Base-by-base conservation (phyloP, 169 alveolate genomes). In the Eimeria zaria region DNA sequence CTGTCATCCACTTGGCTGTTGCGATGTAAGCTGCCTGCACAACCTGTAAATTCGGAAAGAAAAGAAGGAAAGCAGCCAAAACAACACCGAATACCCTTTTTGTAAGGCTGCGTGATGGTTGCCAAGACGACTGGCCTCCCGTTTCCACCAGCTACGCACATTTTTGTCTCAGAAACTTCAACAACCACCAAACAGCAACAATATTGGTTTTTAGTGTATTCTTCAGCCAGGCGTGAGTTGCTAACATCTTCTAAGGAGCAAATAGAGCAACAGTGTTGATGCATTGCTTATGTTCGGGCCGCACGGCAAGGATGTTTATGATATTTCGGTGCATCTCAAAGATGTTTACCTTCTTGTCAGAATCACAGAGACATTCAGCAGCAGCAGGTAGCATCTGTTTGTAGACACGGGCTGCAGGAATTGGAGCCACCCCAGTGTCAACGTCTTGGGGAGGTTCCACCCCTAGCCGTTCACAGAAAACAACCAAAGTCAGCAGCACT, bases 1-100 rank as follows among this genome's bases (percentile, higher is more conserved):
- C 96, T 12, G 64, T 60, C 48, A 93, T 41, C 96, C 96, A 93
- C 69, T 83, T 93, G 11, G 90, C 87, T 46, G 96, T 84, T 48
- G 96, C 96, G 67, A 93, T 36, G 80, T 93, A 80, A 41, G 96
- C 96, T 64, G 91, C 92, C 30, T 93, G 89, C 46, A 64, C 16
- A 33, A 80, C 91, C 96, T 93, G 94, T 0, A 48, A 58, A 78
- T 27, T 24, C 6, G 0, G 33, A 11, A 8, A 30, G 30, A 5
- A 30, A n/a, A 9, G 14, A 18, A 27, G 33, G 67, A 39, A 78
- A 44, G 11, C 88, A 39, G 18, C 83, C 18, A 18, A 39, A 30
- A 69, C 18, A 16, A 0, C 48, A 73, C 12, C 36, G 18, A 12
- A 39, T 22, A 14, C 53, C 14, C 6, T 18, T 20, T 18, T 36